A percentile compares a stretch with the other conserved stretches of the same genome.
phyloP scores from a whole-genome alignment of 2,329 filamentous ascomycete genomes.

The Beauveria scarabaeidicola region DNA sequence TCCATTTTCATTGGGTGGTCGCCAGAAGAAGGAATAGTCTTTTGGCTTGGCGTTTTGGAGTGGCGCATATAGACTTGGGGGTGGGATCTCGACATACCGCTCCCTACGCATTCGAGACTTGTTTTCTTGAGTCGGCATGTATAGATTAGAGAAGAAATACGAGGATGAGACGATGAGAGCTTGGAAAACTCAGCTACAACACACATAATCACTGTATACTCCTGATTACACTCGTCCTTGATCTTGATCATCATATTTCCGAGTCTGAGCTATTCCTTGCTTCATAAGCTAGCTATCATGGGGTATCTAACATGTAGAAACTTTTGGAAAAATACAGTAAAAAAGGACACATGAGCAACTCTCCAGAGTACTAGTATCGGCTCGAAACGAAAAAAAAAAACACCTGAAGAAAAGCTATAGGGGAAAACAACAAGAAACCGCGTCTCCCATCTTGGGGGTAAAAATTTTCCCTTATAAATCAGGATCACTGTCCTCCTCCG shows the following conservation, averaged over 20 bases:
- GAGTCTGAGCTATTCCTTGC: neutral
- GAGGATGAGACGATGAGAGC: neutral
- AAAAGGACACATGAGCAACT: neutral
- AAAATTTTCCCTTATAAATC: conserved; percentile 21
- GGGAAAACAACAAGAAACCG: neutral
- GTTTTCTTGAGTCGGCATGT: conserved; percentile 3
- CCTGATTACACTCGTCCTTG: neutral
- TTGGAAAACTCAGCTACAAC: conserved; percentile 1
- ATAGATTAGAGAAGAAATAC: neutral
- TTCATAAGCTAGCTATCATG: neutral
- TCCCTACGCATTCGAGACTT: conserved; percentile 1
- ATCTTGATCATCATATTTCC: neutral
- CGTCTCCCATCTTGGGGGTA: too few relatives aligned
- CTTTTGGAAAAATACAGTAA: neutral
- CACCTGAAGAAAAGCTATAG: neutral
- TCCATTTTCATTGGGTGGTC: neutral
- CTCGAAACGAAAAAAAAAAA: neutral
- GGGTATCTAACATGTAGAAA: neutral
- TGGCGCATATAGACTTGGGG: conserved; percentile 7
- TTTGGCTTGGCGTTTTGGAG: conserved; percentile 8
- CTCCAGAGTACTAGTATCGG: neutral
- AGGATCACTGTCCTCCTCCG: conserved; percentile 28
- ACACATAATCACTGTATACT: neutral
- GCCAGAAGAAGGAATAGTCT: neutral
- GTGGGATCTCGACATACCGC: neutral